Percentiles rank a stretch among this genome's conserved stretches.
These are phyloP conservation scores for Diaporthe sp. DNA, from an alignment of 2,329 filamentous ascomycete genomes.

Conservation along the genomic window DNA sequence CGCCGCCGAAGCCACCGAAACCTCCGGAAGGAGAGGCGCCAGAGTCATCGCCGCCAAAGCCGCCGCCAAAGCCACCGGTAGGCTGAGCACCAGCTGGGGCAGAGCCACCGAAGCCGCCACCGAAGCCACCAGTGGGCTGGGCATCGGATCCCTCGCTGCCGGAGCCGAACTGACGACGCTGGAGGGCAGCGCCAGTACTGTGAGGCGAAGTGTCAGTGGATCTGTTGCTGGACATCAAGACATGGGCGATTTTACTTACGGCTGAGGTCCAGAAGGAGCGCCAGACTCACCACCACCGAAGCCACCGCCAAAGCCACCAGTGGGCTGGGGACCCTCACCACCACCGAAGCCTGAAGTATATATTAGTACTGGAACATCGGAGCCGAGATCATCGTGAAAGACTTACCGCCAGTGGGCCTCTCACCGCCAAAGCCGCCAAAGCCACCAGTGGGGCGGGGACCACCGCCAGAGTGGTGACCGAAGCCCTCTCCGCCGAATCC, in stretches of 20 bases:
- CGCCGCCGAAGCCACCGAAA: background rate
- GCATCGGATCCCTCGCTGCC: background rate
- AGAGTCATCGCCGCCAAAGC: background rate
- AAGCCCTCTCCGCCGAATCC: constrained; percentile 25
- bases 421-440: constrained; percentile 31
- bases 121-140: constrained; percentile 5
- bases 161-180: background rate
- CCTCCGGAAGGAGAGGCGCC: background rate
- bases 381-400: background rate
- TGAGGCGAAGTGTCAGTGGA: background rate
- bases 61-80: constrained; percentile 23
- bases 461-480: constrained; percentile 20
- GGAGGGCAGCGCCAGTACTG: background rate
- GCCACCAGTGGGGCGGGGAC: constrained; percentile 25
- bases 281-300: background rate
- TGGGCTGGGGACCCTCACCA: constrained; percentile 22
- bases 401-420: constrained; percentile 5
- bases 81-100: constrained; percentile 5
- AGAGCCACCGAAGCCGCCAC: background rate
- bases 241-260: background rate
- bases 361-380: background rate
- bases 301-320: constrained; percentile 1
- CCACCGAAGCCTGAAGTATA: background rate
- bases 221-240: background rate
- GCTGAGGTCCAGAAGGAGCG: background rate